These are phyloP conservation scores for Chaetomiaceae sp. DNA, from an alignment of 2,329 filamentous ascomycete genomes.

Conservation along the genomic window DNA sequence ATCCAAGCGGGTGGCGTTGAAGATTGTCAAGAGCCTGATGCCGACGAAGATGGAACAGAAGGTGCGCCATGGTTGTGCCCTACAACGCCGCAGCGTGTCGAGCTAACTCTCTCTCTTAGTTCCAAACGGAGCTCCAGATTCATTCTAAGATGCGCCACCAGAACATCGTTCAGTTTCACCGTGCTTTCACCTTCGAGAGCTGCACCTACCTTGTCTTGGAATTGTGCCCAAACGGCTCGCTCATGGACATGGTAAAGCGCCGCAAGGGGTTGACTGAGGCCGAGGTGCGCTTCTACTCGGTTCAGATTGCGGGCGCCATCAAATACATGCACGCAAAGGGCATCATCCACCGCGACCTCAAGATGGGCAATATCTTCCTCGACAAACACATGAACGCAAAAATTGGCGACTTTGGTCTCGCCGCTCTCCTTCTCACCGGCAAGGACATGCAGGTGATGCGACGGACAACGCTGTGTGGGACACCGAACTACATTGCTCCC, in stretches of 20 bases:
- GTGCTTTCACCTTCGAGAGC: conserved; percentile 83
- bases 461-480: conserved; percentile 90
- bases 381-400: conserved; percentile 96
- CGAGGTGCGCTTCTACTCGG: conserved; percentile 86
- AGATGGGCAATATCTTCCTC: conserved; percentile 97
- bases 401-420: conserved; percentile 93
- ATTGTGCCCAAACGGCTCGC: conserved; percentile 87
- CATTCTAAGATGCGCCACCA: conserved; percentile 96
- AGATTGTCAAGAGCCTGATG: conserved; percentile 81
- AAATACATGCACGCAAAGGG: conserved; percentile 96
- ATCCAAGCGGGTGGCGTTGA: conserved; percentile 65
- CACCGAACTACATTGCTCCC: conserved; percentile 95
- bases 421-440: conserved; percentile 83
- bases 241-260: conserved; percentile 97
- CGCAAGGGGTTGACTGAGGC: conserved; percentile 86
- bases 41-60: conserved; percentile 78
- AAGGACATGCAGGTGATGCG: conserved; percentile 80
- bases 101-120: conserved; percentile 36
- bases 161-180: conserved; percentile 92
- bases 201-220: conserved; percentile 94
- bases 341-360: conserved; percentile 93
- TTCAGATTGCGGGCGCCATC: conserved; percentile 93
- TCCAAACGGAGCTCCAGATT: conserved; percentile 85
- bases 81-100: neutral
- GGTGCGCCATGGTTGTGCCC: conserved; percentile 38